Base-by-base conservation (phyloP, 139 green algal species). In the Limnomonas spitsbergensis region DNA sequence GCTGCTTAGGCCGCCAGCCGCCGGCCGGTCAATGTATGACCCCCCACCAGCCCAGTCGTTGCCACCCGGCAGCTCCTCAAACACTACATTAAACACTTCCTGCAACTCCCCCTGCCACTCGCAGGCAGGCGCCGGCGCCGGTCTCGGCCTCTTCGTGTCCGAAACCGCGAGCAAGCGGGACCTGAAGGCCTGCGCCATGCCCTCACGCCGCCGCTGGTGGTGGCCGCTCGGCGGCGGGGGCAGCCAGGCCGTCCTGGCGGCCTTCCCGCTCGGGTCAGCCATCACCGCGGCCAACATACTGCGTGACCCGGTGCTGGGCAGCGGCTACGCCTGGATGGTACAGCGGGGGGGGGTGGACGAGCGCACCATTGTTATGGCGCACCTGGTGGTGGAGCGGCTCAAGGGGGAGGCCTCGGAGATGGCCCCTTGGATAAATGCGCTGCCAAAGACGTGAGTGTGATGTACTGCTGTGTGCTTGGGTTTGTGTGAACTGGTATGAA, bases 371-470 rank as follows among this genome's bases (percentile, higher is more conserved):
- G 81, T 94, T 1, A 87, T 94, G 26, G 40, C 92, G 72, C 80
- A 88, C 71, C 83, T 96, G 69, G 52, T 89, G 39, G 53, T 94
- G 31, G 89, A 96, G 73, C 66, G 78, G 2, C 56, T 82, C 32
- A 73, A 78, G n/a, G 81, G 76, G n/a, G 47, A 73, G 2, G n/a
- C n/a, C n/a, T 86, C 80, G 1, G 42, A 73, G 1, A 53, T 80
- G 4, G 56, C 66, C 4, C 78, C 84, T 1, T 89, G 81, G 81
- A 73, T 89, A 1, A 52, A 39, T 4, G 37, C 54, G 1, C 78
- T 89, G 39, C 84, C 84, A 2, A 53, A 26, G 54, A 83, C 66
- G 84, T 86, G 32, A 3, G 38, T 69, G 32, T 32, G 42, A 54
- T n/a, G n/a, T n/a, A n/a, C n/a, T n/a, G n/a, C n/a, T n/a, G n/a